Conservation (phyloP, 2,329 filamentous ascomycete species). For the Leptoxyphium fumago region DNA sequence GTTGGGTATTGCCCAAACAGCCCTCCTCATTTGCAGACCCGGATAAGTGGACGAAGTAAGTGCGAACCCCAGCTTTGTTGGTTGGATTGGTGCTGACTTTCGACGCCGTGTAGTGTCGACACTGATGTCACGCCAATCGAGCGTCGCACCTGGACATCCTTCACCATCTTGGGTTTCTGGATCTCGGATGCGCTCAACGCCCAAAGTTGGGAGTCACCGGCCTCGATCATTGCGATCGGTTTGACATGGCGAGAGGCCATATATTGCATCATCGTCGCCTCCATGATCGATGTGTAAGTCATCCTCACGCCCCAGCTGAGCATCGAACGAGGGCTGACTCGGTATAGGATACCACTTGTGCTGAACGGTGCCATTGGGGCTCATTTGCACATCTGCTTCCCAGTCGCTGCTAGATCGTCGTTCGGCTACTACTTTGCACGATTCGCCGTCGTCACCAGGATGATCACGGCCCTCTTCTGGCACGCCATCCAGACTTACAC, state of each 20-base stretch:
- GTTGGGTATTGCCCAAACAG: slow-evolving; percentile 28
- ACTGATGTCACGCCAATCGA: slow-evolving; percentile 31
- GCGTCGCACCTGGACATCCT: slow-evolving; percentile 30
- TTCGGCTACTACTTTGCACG: slow-evolving; percentile 46
- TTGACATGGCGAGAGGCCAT: slow-evolving; percentile 27
- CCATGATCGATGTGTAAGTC: slow-evolving; percentile 12
- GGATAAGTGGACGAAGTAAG: slow-evolving; percentile 3
- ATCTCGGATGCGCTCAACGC: slow-evolving; percentile 31
- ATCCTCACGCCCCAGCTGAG: too few relatives aligned
- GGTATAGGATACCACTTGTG: slow-evolving; percentile 1
- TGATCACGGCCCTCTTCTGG: slow-evolving; percentile 45
- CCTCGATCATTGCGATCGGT: slow-evolving; percentile 32
- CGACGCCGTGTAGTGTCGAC: slow-evolving; percentile 24
- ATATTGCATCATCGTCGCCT: slow-evolving; percentile 20
- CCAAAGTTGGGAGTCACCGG: slow-evolving; percentile 31
- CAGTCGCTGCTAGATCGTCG: slow-evolving; percentile 39
- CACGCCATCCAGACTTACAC: slow-evolving; percentile 53
- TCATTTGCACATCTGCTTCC: slow-evolving; percentile 40
- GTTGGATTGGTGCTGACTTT: background rate
- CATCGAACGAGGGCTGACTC: background rate
- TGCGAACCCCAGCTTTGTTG: background rate
- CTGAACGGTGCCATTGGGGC: slow-evolving; percentile 33
- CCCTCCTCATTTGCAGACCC: slow-evolving; percentile 26
- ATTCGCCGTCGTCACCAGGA: slow-evolving; percentile 38
- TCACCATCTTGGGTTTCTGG: slow-evolving; percentile 31